Percentiles rank a stretch among this genome's conserved stretches.
These are phyloP conservation scores for Conoideocrella luteorostrata DNA, from an alignment of 2,329 filamentous ascomycete species.

Conservation along the genomic window DNA sequence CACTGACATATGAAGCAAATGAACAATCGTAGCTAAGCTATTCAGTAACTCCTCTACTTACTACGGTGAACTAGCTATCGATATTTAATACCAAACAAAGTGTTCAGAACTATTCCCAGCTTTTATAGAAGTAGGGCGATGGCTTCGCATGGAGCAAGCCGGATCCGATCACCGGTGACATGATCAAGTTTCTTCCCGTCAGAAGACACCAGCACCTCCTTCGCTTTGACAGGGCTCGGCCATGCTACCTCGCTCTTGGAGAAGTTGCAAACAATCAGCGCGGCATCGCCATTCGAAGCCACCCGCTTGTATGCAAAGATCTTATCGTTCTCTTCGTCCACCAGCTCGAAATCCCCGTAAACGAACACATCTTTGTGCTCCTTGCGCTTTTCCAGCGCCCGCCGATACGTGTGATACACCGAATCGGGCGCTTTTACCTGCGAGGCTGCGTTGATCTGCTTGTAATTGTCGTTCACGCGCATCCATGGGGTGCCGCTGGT, in stretches of 20 bases:
- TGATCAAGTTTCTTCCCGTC: conserved; percentile 21
- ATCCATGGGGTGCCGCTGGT: conserved; percentile 58
- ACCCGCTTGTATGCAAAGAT: conserved; percentile 33
- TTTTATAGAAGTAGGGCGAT: conserved; percentile 24
- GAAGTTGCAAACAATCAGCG: conserved; percentile 34
- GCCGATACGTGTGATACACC: conserved; percentile 56
- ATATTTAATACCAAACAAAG: no score
- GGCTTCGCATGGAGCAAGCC: conserved; percentile 31
- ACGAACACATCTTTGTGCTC: conserved; percentile 56
- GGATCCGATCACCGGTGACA: conserved; percentile 20
- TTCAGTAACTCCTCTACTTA: background rate
- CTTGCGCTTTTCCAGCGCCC: conserved; percentile 54
- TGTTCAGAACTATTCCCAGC: background rate
- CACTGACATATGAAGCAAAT: no score
- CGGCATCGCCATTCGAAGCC: conserved; percentile 23
- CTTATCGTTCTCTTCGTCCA: conserved; percentile 28
- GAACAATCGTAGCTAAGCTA: no score
- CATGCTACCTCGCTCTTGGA: conserved; percentile 25
- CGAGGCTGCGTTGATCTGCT: conserved; percentile 53
- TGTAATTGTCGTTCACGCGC: conserved; percentile 58
- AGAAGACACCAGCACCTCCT: conserved; percentile 29
- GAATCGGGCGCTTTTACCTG: conserved; percentile 43
- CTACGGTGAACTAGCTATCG: background rate
- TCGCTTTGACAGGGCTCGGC: conserved; percentile 20
- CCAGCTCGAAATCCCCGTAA: conserved; percentile 50